phyloP scores from a whole-genome alignment of 78 protist species.

The Polysphondylium violaceum region DNA sequence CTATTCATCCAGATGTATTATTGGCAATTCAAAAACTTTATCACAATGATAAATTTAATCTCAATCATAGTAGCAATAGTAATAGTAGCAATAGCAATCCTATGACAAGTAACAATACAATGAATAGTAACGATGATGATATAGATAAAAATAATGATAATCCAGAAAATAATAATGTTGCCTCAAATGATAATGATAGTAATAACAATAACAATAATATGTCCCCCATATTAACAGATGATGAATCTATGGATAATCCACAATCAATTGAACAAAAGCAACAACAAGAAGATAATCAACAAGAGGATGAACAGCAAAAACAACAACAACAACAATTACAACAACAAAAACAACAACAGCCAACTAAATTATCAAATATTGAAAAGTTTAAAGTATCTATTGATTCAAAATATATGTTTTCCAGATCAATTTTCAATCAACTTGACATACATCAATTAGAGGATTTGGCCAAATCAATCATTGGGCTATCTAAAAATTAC shows the following conservation, averaged over 20 bases:
- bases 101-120: neutral
- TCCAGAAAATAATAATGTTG: neutral
- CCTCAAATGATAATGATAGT: neutral
- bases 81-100: neutral
- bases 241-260: neutral
- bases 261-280: neutral
- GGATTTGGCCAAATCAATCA: constrained; percentile 30
- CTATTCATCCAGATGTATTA: constrained; percentile 8
- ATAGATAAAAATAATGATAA: neutral
- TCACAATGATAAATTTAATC: neutral
- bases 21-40: neutral
- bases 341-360: neutral
- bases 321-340: constrained; percentile 1
- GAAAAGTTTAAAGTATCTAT: no score
- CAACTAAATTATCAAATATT: no score
- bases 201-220: neutral
- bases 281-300: neutral
- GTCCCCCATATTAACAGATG: neutral
- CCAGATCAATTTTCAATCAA: constrained; percentile 44
- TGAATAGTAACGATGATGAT: neutral
- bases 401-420: no score
- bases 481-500: constrained; percentile 22
- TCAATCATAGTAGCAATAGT: neutral
- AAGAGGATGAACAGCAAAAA: neutral
- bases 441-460: constrained; percentile 42